These are phyloP conservation scores for Suillus brevipes DNA, from an alignment of 768 basidiomycete genomes.

Conservation along the genomic window DNA sequence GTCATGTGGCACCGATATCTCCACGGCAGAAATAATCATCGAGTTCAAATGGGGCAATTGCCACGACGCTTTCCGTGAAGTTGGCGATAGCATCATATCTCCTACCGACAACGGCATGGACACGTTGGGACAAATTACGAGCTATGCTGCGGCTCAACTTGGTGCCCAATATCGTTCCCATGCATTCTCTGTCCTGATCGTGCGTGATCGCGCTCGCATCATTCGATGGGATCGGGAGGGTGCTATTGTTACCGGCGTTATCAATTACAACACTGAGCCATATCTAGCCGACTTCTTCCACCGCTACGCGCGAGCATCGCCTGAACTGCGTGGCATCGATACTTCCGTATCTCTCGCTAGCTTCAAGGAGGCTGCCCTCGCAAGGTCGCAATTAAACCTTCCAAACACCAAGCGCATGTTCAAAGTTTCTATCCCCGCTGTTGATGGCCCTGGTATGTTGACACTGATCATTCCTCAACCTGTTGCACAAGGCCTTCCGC, in stretches of 20 bases:
- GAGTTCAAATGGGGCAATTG: conserved; percentile 11
- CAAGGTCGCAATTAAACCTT: conserved; percentile 4
- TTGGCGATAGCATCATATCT: not conserved
- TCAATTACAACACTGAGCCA: not conserved
- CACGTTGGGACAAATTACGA: conserved; percentile 21
- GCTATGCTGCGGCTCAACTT: conserved; percentile 18
- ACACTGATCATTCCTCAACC: no score
- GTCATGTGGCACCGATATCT: not conserved
- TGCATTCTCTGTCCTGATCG: conserved; percentile 18
- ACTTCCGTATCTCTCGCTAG: not conserved
- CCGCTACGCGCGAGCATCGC: not conserved
- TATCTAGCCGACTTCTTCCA: not conserved
- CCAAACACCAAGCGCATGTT: not conserved
- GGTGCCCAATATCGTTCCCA: conserved; percentile 19
- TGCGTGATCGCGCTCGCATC: conserved; percentile 10
- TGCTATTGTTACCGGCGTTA: conserved; percentile 8
- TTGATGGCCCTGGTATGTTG: not conserved
- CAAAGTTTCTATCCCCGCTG: not conserved
- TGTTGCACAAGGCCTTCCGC: no score
- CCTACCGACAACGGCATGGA: conserved; percentile 1
- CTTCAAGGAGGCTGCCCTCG: not conserved
- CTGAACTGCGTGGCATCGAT: not conserved
- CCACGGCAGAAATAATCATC: conserved; percentile 6
- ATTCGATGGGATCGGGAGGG: conserved; percentile 19
- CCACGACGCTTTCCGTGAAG: conserved; percentile 6